Evolutionary conservation across 2,329 filamentous ascomycete species (phyloP).

Genomic region (Aspergillus terreus): DNA sequence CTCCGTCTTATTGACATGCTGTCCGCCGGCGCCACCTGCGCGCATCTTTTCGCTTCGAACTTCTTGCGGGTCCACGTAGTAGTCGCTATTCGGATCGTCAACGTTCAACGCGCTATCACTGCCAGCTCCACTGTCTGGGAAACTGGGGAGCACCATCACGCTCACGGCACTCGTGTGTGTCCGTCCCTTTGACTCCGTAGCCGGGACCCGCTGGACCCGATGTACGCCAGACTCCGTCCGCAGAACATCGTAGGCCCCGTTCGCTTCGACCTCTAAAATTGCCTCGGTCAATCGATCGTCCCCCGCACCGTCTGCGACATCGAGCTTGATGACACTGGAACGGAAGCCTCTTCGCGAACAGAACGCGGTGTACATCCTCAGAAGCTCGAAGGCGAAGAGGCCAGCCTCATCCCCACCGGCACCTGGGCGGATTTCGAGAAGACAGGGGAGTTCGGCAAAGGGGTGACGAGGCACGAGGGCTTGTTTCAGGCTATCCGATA

Average conservation of each 20-base stretch:
- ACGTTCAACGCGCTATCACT: conserved; percentile 57
- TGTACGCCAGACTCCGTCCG: conserved; percentile 91
- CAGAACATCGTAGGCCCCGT: conserved; percentile 76
- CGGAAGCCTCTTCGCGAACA: conserved; percentile 67
- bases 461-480: conserved; percentile 83
- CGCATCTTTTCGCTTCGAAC: conserved; percentile 86
- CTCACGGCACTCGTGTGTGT: conserved; percentile 92
- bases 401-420: conserved; percentile 88
- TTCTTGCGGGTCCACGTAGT: conserved; percentile 81
- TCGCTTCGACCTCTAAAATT: conserved; percentile 73
- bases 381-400: conserved; percentile 80
- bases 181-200: conserved; percentile 84
- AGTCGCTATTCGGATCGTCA: conserved; percentile 84
- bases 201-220: conserved; percentile 87
- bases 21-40: conserved; percentile 84
- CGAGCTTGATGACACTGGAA: conserved; percentile 71
- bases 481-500: conserved; percentile 67
- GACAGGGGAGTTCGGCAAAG: conserved; percentile 83
- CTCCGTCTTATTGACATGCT: conserved; percentile 98
- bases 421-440: conserved; percentile 87
- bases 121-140: conserved; percentile 55
- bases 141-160: conserved; percentile 85
- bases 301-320: conserved; percentile 63
- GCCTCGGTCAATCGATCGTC: conserved; percentile 78
- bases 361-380: conserved; percentile 84